These are phyloP conservation scores for Mycena metata DNA, from an alignment of 768 basidiomycete species.

Conservation along the genomic window DNA sequence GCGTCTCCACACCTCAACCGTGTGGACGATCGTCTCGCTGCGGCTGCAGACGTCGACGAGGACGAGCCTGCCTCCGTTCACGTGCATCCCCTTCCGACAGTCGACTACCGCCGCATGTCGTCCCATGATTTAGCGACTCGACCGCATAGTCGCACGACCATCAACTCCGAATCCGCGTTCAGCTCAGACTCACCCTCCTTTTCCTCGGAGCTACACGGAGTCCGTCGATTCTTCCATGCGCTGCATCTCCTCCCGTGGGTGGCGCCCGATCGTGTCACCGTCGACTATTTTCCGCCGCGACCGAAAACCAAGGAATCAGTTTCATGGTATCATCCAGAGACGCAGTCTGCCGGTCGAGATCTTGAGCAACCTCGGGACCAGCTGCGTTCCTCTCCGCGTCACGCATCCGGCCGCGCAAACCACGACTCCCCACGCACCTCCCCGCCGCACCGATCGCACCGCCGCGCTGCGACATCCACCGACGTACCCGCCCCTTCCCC, in stretches of 20 bases:
- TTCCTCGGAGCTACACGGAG: constrained; percentile 33
- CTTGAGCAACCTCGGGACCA: neutral
- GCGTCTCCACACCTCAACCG: constrained; percentile 23
- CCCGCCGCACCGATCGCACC: constrained; percentile 12
- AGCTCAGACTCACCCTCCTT: constrained; percentile 34
- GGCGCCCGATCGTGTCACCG: constrained; percentile 35
- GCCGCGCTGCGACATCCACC: constrained; percentile 6
- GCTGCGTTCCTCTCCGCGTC: neutral
- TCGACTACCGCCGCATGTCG: constrained; percentile 41
- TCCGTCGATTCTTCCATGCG: constrained; percentile 32
- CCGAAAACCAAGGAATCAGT: neutral
- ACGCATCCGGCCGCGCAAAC: neutral
- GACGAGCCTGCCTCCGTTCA: constrained; percentile 37
- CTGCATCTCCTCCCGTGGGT: constrained; percentile 39
- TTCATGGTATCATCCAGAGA: constrained; percentile 35
- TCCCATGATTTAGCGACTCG: constrained; percentile 25
- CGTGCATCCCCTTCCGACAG: constrained; percentile 33
- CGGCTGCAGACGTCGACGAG: neutral
- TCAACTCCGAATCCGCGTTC: constrained; percentile 24
- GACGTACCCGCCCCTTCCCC: neutral
- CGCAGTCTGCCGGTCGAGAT: neutral
- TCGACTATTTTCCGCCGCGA: constrained; percentile 35
- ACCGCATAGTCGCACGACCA: constrained; percentile 27
- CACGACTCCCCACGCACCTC: neutral
- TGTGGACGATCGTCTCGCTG: constrained; percentile 25